Evolutionary conservation across 805 yeast species (phyloP), one percentile per base, ranked within the genome.

Genomic region (Yamadazyma scolyti): DNA sequence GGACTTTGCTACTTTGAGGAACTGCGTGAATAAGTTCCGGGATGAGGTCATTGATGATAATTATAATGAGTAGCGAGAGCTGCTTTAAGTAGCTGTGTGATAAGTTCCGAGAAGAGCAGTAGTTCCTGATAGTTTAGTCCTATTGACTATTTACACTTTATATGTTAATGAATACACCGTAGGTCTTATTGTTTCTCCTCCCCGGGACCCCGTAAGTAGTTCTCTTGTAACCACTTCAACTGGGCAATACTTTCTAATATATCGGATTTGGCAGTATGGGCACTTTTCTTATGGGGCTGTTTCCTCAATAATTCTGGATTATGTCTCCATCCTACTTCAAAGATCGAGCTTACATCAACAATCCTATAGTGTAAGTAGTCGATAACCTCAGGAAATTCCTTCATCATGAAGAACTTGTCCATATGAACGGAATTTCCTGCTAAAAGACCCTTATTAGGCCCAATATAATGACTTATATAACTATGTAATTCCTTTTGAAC

Each of bases 381-480:
- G n/a, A 73, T 54, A 6, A 86, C 79, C 28, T 69, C 56, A 1
- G 97, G 97, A 63, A 93, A 79, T 48, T 90, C 96, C 31, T 75
- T 69, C 52, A 77, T 62, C 82, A 93, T 72, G 57, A 90, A 93
- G 30, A 82, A 68, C 36, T 87, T 73, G 54, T 93, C 99, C 79
- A 86, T 80, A 55, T 93, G 97, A 12, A 93, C 79, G 0, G 95
- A 74, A 46, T 90, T 93, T 2, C 99, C 99, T 0, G 95, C 95
- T 33, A 93, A 57, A 0, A 93, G 59, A 2, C 88, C 97, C 12
- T 64, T 59, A 2, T 76, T 64, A 8, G 64, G 61, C 10, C 61
- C 61, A 7, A 84, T 67, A 44, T 67, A 74, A 41, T 62, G 63
- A 43, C 68, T 52, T 30, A 93, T 59, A 48, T 86, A 90, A 5